phyloP scores from a whole-genome alignment of 441 rosid species.

The Croton laevigatus region DNA sequence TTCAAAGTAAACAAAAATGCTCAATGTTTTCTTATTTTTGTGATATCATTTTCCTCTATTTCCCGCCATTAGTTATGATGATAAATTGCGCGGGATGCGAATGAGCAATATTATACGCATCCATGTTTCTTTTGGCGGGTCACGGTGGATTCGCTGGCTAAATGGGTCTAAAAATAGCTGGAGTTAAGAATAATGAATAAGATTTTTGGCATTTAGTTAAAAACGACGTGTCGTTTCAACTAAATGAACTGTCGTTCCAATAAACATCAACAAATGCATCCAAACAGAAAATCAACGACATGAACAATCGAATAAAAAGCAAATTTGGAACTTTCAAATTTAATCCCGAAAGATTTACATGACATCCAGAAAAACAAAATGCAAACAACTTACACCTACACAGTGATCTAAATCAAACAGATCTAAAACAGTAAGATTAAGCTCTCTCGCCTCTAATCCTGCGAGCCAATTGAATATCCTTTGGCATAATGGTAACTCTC shows the following conservation, averaged over 20 bases:
- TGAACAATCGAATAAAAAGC: not conserved
- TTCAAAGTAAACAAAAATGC: not conserved
- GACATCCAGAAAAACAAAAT: not conserved
- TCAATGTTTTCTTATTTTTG: not conserved
- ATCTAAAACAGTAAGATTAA: not conserved
- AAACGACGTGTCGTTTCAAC: no score
- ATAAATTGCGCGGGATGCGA: not conserved
- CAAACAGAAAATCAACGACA: not conserved
- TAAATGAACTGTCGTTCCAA: no score
- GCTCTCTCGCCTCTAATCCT: constrained; percentile 64
- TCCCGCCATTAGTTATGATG: constrained; percentile 15
- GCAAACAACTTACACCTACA: not conserved
- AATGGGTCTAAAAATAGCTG: no score
- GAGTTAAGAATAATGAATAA: no score
- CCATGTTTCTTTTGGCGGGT: no score
- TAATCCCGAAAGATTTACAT: constrained; percentile 7
- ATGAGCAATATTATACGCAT: no score
- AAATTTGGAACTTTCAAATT: not conserved
- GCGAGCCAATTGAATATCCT: constrained; percentile 54
- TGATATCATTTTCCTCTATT: not conserved
- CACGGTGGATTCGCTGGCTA: no score
- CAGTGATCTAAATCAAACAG: no score
- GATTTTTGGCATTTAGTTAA: no score
- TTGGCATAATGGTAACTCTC: constrained; percentile 62
- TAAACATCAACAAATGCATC: no score